phyloP scores from a whole-genome alignment of 352 stramenopile genomes.

The Pythium myriotylum region DNA sequence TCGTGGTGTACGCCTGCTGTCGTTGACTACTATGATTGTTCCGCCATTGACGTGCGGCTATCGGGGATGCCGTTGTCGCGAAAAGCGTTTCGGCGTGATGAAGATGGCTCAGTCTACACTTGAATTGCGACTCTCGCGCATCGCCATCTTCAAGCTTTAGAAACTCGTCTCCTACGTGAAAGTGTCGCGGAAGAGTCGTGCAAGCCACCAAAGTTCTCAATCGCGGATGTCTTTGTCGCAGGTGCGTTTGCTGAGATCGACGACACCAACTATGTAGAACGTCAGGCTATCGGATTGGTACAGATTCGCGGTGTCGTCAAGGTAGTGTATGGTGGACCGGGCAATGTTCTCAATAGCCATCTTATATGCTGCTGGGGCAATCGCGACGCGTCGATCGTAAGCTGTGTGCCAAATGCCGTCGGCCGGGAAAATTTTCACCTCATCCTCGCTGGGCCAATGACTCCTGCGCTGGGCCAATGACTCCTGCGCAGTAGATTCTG shows the following conservation, averaged over 20 bases:
- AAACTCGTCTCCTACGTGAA: constrained; percentile 16
- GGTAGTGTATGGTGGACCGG: constrained; percentile 29
- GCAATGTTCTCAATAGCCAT: constrained; percentile 31
- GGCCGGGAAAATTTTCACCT: constrained; percentile 26
- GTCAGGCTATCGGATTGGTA: constrained; percentile 21
- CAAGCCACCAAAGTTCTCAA: constrained; percentile 20
- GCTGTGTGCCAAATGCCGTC: constrained; percentile 7
- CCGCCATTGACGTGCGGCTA: constrained; percentile 10
- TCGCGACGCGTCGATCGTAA: constrained; percentile 24
- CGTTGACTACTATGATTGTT: constrained; percentile 28
- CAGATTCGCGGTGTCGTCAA: constrained; percentile 30
- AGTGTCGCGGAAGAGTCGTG: constrained; percentile 4
- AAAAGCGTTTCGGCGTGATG: constrained; percentile 3
- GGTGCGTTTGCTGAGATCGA: constrained; percentile 21
- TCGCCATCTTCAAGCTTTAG: constrained; percentile 14
- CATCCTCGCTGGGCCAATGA: constrained; percentile 31
- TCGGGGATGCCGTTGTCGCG: constrained; percentile 15
- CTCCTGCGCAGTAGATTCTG: constrained; percentile 15
- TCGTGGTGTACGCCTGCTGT: constrained; percentile 5
- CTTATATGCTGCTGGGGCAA: constrained; percentile 34
- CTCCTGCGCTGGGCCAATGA: constrained; percentile 32
- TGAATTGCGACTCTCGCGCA: constrained; percentile 13
- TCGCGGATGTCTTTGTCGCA: constrained; percentile 31
- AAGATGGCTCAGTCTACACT: background rate
- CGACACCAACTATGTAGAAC: constrained; percentile 18